These are phyloP conservation scores for Hansenula anomala DNA, from an alignment of 1,139 yeast species.

Conservation along the genomic window DNA sequence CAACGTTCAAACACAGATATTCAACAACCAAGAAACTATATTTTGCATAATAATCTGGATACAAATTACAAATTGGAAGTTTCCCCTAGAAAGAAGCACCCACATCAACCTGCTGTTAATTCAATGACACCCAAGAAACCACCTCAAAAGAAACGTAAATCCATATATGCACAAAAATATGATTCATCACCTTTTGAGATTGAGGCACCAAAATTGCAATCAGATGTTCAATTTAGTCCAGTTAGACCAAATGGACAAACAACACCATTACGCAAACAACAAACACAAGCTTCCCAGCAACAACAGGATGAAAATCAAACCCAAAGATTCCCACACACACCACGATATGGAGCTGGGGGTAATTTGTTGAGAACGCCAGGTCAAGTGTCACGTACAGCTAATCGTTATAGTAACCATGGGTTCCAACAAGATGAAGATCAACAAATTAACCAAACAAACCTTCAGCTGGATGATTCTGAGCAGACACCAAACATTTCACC, in stretches of 20 bases:
- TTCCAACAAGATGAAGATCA: neutral
- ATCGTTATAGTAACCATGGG: slow-evolving; percentile 10
- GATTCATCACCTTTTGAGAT: slow-evolving; percentile 47
- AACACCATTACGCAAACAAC: slow-evolving; percentile 6
- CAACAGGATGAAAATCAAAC: slow-evolving; percentile 10
- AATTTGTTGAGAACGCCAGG: slow-evolving; percentile 16
- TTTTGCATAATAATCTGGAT: slow-evolving; percentile 28
- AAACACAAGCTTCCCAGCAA: neutral
- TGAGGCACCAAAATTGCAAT: slow-evolving; percentile 27
- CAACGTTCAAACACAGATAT: slow-evolving; percentile 24
- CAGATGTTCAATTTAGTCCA: slow-evolving; percentile 26
- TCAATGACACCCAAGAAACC: slow-evolving; percentile 20
- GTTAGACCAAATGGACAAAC: neutral
- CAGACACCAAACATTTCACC: slow-evolving; percentile 20
- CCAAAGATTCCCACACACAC: slow-evolving; percentile 48
- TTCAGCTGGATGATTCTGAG: slow-evolving; percentile 19
- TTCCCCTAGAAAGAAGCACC: slow-evolving; percentile 24
- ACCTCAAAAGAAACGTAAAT: slow-evolving; percentile 27
- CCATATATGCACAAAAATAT: slow-evolving; percentile 38
- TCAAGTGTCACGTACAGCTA: slow-evolving; percentile 13
- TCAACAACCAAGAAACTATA: slow-evolving; percentile 8
- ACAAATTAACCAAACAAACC: neutral
- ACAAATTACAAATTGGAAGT: slow-evolving; percentile 30
- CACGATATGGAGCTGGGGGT: slow-evolving; percentile 33
- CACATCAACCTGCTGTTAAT: slow-evolving; percentile 19